A percentile compares a stretch with the other conserved stretches of the same genome.
Conservation (phyloP, 768 basidiomycete species). For the Daedalea quercina region DNA sequence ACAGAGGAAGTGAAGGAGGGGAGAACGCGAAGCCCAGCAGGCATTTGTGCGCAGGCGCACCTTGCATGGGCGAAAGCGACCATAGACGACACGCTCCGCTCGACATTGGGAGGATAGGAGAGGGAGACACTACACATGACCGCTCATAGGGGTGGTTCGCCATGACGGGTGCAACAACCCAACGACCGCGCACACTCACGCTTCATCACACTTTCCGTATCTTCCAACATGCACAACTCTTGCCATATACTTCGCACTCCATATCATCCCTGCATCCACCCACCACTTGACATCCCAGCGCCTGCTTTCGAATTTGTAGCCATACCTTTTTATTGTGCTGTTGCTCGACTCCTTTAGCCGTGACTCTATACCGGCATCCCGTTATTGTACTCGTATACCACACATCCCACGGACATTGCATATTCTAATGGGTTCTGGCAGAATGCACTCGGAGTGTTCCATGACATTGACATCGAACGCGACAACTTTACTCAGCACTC, state of each 20-base stretch:
- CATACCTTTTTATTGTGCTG: slow-evolving; percentile 2
- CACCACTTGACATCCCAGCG: background rate
- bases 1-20: slow-evolving; percentile 5
- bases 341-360: background rate
- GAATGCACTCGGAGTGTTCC: no score
- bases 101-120: background rate
- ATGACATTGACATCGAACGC: no score
- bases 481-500: no score
- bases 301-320: slow-evolving; percentile 3
- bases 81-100: background rate
- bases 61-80: background rate
- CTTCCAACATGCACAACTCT: background rate
- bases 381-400: background rate
- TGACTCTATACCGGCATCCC: slow-evolving; percentile 4
- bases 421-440: no score
- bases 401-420: background rate
- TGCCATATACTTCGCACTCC: background rate
- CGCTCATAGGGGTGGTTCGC: background rate
- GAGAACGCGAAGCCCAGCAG: background rate
- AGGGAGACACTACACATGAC: background rate
- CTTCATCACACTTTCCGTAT: background rate
- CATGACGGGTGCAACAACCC: background rate
- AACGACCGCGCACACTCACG: background rate
- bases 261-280: background rate
- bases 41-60: slow-evolving; percentile 2